These are phyloP conservation scores for Amorphotheca resinae DNA, from an alignment of 495 filamentous ascomycete genomes.

Conservation along the genomic window DNA sequence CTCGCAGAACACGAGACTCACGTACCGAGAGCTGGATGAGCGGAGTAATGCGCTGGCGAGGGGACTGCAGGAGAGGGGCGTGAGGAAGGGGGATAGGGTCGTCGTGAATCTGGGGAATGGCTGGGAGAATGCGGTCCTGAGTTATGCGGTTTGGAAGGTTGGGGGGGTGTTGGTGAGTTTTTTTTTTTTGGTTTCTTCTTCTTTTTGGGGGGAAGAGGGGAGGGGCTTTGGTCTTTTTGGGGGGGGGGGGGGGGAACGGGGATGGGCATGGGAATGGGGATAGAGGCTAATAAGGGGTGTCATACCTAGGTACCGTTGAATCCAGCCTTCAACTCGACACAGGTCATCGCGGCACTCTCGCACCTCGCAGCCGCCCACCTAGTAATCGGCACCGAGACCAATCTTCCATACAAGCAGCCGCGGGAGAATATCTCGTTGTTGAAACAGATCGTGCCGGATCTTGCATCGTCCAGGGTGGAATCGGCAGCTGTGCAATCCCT, in stretches of 20 bases:
- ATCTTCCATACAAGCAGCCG: constrained; percentile 68
- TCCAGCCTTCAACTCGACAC: constrained; percentile 71
- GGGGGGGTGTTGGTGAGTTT: constrained; percentile 66
- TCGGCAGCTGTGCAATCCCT: constrained; percentile 59
- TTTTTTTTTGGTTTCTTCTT: constrained; percentile 1
- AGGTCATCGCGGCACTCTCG: constrained; percentile 64
- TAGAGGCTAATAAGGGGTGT: neutral
- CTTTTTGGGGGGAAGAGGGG: neutral
- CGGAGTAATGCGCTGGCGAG: constrained; percentile 67
- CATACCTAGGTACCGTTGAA: constrained; percentile 86
- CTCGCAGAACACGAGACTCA: constrained; percentile 44
- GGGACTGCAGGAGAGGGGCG: constrained; percentile 59
- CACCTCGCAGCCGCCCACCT: constrained; percentile 68
- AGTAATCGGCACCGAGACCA: constrained; percentile 75
- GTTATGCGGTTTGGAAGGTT: constrained; percentile 85
- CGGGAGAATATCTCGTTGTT: constrained; percentile 59
- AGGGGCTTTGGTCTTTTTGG: neutral
- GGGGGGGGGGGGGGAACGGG: neutral
- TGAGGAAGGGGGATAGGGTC: constrained; percentile 74
- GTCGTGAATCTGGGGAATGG: constrained; percentile 79
- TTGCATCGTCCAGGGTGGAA: constrained; percentile 38
- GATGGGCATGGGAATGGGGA: neutral
- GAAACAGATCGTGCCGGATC: constrained; percentile 47
- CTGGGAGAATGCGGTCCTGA: constrained; percentile 66
- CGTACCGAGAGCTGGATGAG: constrained; percentile 61